phyloP scores from a whole-genome alignment of 176 grass and related monocot genomes.

The Alloteropsis semialata region DNA sequence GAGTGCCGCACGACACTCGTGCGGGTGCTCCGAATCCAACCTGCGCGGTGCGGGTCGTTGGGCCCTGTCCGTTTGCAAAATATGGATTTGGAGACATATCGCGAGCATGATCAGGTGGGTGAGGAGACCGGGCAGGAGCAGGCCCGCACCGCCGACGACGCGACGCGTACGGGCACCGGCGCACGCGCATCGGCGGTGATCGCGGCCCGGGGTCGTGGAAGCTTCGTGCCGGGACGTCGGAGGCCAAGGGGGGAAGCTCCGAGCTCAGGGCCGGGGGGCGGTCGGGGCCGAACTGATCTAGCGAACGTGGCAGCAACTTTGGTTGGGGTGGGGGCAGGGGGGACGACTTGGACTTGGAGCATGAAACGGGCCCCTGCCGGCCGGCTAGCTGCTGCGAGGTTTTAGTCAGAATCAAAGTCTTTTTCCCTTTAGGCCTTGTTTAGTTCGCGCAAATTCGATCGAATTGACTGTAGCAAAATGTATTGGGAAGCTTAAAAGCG shows the following conservation, averaged over 20 bases:
- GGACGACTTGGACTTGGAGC: not conserved
- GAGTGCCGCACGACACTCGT: not conserved
- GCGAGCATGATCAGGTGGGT: not conserved
- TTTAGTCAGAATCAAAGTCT: not conserved
- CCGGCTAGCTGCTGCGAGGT: not conserved
- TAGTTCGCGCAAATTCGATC: too few relatives aligned
- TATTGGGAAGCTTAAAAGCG: too few relatives aligned
- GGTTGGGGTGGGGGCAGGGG: slow-evolving; percentile 24
- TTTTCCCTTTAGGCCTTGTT: too few relatives aligned
- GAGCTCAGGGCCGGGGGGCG: not conserved
- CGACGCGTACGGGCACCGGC: not conserved
- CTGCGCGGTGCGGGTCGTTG: not conserved
- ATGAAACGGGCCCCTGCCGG: not conserved
- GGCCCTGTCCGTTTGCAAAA: not conserved
- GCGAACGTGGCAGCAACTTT: slow-evolving; percentile 21
- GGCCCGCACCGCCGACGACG: not conserved
- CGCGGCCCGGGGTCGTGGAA: not conserved
- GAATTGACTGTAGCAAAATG: too few relatives aligned
- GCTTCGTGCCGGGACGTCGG: slow-evolving; percentile 34
- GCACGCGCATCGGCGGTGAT: not conserved
- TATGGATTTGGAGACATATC: not conserved
- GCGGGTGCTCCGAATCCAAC: slow-evolving; percentile 20
- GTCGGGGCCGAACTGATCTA: not conserved
- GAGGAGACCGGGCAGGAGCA: not conserved
- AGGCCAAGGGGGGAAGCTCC: not conserved